Conservation (phyloP, 495 filamentous ascomycete species). For the Saxophila tyrrhenica region DNA sequence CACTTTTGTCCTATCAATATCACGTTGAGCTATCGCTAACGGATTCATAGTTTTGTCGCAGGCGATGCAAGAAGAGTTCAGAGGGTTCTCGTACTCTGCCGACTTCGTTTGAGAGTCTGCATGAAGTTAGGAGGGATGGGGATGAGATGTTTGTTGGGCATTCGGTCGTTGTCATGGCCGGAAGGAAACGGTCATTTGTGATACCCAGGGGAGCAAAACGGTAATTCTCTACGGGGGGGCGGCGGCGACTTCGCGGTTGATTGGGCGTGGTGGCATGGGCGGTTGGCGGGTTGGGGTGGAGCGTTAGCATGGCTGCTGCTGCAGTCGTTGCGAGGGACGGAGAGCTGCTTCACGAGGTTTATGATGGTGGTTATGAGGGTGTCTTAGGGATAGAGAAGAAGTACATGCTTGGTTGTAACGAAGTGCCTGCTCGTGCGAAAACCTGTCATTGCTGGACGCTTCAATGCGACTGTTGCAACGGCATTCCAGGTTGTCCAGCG, state of each 20-base stretch:
- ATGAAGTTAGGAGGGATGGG: no score
- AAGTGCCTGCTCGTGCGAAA: neutral
- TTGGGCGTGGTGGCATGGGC: no score
- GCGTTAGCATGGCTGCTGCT: neutral
- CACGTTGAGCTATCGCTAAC: neutral
- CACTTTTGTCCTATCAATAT: neutral
- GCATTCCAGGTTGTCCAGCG: no score
- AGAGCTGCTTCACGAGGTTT: neutral
- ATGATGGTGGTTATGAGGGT: neutral
- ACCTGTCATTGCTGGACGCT: neutral
- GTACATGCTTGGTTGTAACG: neutral
- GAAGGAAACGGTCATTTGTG: conserved; percentile 12
- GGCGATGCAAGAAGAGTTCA: conserved; percentile 99
- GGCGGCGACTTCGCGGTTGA: no score
- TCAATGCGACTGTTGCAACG: no score
- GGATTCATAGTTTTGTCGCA: conserved; percentile 69
- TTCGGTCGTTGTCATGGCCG: neutral
- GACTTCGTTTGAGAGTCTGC: conserved; percentile 44
- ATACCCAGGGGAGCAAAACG: conserved; percentile 5
- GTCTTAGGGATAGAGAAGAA: conserved; percentile 3
- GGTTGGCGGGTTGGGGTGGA: neutral
- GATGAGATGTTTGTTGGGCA: neutral
- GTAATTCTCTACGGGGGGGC: no score
- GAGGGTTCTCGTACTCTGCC: conserved; percentile 91
- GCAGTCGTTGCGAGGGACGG: neutral